Percentiles rank a stretch among this genome's conserved stretches.
These are phyloP conservation scores for Solanum hybrid DNA, from an alignment of 305 asterid species.

Conservation along the genomic window DNA sequence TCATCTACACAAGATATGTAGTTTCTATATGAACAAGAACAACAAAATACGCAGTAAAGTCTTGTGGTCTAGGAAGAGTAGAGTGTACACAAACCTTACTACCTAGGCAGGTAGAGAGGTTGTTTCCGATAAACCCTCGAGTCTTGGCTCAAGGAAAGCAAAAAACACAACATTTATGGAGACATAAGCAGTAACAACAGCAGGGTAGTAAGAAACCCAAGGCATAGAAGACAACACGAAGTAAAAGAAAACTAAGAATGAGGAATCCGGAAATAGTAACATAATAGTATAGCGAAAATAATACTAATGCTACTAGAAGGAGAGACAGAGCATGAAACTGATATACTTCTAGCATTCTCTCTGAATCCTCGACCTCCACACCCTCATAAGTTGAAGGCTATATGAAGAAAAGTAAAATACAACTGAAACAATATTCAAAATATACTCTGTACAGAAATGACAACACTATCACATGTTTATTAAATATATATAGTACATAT, in stretches of 20 bases:
- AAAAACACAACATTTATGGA: background rate
- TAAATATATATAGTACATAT: background rate
- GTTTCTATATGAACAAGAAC: background rate
- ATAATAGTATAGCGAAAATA: too few relatives aligned
- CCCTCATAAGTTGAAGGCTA: background rate
- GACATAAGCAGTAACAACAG: background rate
- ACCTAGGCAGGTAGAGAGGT: background rate
- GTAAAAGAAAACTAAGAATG: background rate
- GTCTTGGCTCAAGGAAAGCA: background rate
- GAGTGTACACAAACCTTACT: background rate
- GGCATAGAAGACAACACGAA: background rate
- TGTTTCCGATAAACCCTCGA: background rate
- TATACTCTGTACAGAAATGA: background rate
- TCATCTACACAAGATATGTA: background rate
- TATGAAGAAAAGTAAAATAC: background rate
- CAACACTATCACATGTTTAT: background rate
- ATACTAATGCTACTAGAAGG: background rate
- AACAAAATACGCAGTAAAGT: accelerated
- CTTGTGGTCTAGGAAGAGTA: background rate
- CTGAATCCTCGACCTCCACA: background rate
- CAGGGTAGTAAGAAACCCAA: background rate
- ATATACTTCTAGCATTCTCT: background rate
- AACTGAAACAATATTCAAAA: background rate
- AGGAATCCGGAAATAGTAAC: background rate
- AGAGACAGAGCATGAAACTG: background rate